Percentiles rank a stretch among this genome's conserved stretches.
phyloP scores from a whole-genome alignment of 352 stramenopile genomes.

The Saprolegnia parasitica region DNA sequence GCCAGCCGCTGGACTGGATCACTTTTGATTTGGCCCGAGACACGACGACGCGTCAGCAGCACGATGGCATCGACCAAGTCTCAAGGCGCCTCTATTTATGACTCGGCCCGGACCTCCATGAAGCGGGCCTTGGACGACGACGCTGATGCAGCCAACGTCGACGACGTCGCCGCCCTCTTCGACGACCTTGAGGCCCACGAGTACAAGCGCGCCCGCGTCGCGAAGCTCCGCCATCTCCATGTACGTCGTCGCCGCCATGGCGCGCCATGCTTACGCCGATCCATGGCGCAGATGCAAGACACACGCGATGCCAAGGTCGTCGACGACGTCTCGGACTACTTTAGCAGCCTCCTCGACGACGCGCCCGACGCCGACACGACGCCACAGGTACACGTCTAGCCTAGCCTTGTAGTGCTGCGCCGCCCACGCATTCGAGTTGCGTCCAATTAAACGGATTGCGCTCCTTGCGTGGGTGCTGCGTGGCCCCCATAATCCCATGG shows the following conservation, averaged over 20 bases:
- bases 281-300: constrained; percentile 2
- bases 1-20: neutral
- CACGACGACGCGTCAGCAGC: too few relatives aligned
- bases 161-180: constrained; percentile 24
- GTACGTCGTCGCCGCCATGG: neutral
- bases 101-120: neutral
- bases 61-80: neutral
- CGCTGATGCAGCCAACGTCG: constrained; percentile 20
- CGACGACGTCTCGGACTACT: constrained; percentile 4
- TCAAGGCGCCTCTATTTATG: neutral
- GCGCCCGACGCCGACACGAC: neutral
- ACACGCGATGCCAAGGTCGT: neutral
- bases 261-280: neutral
- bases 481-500: too few relatives aligned
- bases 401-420: neutral
- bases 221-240: neutral
- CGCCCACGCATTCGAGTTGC: too few relatives aligned
- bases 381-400: neutral
- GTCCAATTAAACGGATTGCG: too few relatives aligned
- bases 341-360: constrained; percentile 4
- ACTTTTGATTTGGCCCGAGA: neutral
- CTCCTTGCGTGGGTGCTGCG: too few relatives aligned
- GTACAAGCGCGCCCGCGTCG: neutral
- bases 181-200: neutral
- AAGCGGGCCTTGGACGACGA: neutral